phyloP scores from a whole-genome alignment of 2,329 filamentous ascomycete species.

The Thielaviopsis punctulata region DNA sequence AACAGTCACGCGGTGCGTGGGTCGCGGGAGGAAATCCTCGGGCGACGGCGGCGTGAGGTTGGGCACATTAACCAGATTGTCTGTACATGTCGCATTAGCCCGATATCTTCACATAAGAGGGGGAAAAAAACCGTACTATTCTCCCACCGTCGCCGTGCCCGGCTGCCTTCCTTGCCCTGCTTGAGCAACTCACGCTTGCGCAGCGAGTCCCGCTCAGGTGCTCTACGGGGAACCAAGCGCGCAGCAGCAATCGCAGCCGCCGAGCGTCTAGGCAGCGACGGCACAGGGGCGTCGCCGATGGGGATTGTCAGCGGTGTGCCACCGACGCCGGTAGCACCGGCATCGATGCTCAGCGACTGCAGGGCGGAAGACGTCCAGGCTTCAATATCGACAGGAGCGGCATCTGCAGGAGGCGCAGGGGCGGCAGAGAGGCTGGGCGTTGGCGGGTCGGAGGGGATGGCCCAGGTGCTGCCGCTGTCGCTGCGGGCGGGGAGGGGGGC shows the following conservation, averaged over 20 bases:
- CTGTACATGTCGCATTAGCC: conserved; percentile 26
- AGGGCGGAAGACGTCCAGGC: conserved; percentile 47
- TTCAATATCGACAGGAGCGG: conserved; percentile 37
- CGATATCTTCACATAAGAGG: not conserved
- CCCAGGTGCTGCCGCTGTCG: conserved; percentile 5
- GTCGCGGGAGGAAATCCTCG: conserved; percentile 65
- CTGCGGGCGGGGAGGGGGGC: not conserved
- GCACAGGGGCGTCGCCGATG: conserved; percentile 44
- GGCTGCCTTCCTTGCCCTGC: conserved; percentile 80
- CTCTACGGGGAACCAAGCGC: conserved; percentile 23
- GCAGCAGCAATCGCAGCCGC: conserved; percentile 2
- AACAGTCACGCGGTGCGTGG: conserved; percentile 59
- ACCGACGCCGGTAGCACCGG: conserved; percentile 35
- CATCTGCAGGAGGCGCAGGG: not conserved
- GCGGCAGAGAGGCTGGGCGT: conserved; percentile 2
- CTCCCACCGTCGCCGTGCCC: conserved; percentile 81
- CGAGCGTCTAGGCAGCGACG: not conserved
- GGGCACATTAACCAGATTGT: conserved; percentile 73
- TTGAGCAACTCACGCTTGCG: conserved; percentile 54
- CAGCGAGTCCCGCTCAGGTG: conserved; percentile 34
- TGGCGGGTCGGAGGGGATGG: conserved; percentile 10
- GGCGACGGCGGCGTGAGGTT: conserved; percentile 69
- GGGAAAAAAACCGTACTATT: conserved; percentile 48
- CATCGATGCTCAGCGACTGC: conserved; percentile 36
- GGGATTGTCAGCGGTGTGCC: conserved; percentile 55